Base-by-base conservation (phyloP, 768 basidiomycete genomes). In the Gymnopilus dilepis region DNA sequence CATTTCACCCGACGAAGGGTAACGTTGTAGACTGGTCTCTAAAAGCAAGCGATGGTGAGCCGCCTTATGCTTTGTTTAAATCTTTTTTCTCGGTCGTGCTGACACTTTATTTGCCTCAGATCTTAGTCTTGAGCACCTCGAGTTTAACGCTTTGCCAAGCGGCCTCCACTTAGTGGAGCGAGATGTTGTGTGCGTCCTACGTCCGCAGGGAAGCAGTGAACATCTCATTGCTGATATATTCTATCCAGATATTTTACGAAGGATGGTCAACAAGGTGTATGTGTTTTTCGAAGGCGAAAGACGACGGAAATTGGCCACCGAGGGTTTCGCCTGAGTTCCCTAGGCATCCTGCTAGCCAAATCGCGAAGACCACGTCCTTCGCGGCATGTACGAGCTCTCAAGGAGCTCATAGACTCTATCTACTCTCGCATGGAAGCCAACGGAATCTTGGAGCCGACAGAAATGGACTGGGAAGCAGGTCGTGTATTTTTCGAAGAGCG, bases 1-100 rank as follows among this genome's bases (percentile, higher is more conserved):
- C 91, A 6, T 94, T 94, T 68, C 92, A 94, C 74, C 89, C 91
- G 1, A 94, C 91, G 21, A 83, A 85, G 65, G 92, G 92, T 13
- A 93, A 92, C 71, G 72, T 87, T 13, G 78, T 94, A 13, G 92
- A 94, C 73, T 94, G 93, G 92, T 86, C 82, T 43, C 70, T 90
- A 30, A 91, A 87, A 69, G 85, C 86, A 8, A 86, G 79, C 70
- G 84, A 91, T 61, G 90, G 91, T 88, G 42, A 42, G 80, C 66
- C 15, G 9, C 11, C 1, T 21, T 5, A 37, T 55, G 4, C 9
- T 19, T 3, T 19, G 13, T 21, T 9, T 50, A 37, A 12, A 37
- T 12, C 2, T 4, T 53, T 48, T 56, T 34, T 26, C 12, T 48
- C 52, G 19, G 17, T 61, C n/a, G 21, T 60, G n/a, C 48, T 45